phyloP scores from a whole-genome alignment of 1,139 yeast genomes.

The Geotrichum histeridarum region DNA sequence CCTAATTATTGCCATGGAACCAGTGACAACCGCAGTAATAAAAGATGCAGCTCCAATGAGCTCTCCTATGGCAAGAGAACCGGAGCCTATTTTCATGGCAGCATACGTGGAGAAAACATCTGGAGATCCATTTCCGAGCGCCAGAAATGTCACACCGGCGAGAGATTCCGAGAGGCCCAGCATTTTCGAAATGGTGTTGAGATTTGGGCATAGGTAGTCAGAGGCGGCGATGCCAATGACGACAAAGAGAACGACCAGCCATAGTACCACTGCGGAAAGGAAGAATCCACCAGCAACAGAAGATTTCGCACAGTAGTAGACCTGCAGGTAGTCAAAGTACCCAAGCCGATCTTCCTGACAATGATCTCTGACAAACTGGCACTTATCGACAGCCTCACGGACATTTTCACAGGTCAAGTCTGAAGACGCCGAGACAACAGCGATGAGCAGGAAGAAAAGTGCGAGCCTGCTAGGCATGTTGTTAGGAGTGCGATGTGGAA shows the following conservation, averaged over 20 bases:
- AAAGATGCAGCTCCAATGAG: conserved; percentile 79
- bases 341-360: conserved; percentile 34
- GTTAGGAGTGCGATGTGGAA: too few species aligned
- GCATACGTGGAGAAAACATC: conserved; percentile 81
- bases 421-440: conserved; percentile 2
- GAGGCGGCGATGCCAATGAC: conserved; percentile 70
- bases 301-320: conserved; percentile 33
- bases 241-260: conserved; percentile 48
- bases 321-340: conserved; percentile 32
- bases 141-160: conserved; percentile 82
- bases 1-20: conserved; percentile 61
- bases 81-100: conserved; percentile 64
- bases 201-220: conserved; percentile 69
- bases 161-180: conserved; percentile 68
- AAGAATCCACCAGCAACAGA: conserved; percentile 20
- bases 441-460: not conserved
- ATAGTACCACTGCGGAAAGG: conserved; percentile 23
- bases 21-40: conserved; percentile 69
- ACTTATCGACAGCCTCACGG: conserved; percentile 29
- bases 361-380: conserved; percentile 33
- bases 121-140: conserved; percentile 90
- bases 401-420: conserved; percentile 23
- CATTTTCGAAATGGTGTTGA: conserved; percentile 54
- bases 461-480: not conserved
- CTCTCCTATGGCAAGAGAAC: conserved; percentile 81